A percentile compares a stretch with the other conserved stretches of the same genome.
Conservation (phyloP, 345 rosid species). For the Acer yangbiense region DNA sequence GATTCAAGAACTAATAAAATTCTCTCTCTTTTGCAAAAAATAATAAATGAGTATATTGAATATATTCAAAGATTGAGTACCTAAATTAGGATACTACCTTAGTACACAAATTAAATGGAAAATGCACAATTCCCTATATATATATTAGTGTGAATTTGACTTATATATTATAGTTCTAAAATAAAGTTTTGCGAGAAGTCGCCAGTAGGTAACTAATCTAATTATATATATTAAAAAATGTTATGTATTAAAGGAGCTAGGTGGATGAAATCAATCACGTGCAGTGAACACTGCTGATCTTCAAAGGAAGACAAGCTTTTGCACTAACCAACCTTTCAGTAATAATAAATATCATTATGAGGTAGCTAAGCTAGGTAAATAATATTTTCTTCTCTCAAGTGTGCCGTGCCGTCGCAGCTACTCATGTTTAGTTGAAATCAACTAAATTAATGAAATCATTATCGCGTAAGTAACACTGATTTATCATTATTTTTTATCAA, state of each 20-base stretch:
- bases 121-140: not conserved
- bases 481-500: constrained; percentile 16
- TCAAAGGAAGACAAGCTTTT: constrained; percentile 21
- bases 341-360: constrained; percentile 9
- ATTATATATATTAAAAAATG: no score
- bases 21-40: no score
- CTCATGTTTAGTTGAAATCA: constrained; percentile 31
- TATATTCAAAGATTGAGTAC: no score
- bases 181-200: not conserved
- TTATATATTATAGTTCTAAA: no score
- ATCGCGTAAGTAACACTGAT: not conserved
- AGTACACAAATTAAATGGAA: no score
- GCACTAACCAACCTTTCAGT: constrained; percentile 24
- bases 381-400: constrained; percentile 15
- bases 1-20: no score
- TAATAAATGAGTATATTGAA: no score
- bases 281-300: constrained; percentile 14
- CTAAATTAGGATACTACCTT: no score
- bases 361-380: not conserved
- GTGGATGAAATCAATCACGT: constrained; percentile 1
- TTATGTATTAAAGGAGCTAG: not conserved
- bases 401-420: constrained; percentile 44
- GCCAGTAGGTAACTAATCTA: not conserved
- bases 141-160: no score
- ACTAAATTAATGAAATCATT: not conserved